Evolutionary conservation across 768 basidiomycete species (phyloP), one percentile per base, ranked within the genome.

Genomic region (Antrodiella citrinella): DNA sequence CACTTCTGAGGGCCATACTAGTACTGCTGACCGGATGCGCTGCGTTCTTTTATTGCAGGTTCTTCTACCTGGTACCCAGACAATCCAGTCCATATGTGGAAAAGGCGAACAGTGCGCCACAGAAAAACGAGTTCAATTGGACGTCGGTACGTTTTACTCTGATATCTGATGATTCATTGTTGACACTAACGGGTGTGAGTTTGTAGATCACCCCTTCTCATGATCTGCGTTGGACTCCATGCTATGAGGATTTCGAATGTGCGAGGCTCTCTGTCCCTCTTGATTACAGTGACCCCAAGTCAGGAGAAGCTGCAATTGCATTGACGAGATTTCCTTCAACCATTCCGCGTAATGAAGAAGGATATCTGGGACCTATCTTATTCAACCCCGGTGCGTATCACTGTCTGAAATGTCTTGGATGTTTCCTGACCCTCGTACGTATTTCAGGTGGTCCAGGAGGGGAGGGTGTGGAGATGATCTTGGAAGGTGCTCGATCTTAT

Each of bases 301-400:
- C 45, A 13, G 52, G 35, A 4, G 43, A 53, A 19, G 60, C 62
- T 12, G 56, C 55, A 10, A 53, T 68, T 19, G 65, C 67, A 0
- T 12, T 67, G 19, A 51, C 64, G 13, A 53, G 59, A 40, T 47
- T 61, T 25, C 59, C 61, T 2, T 49, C 67, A 1, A 55, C 47
- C 9, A 40, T 47, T 13, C 2, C 54, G 1, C 21, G 47, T 2
- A 46, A 43, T 2, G 22, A 53, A 30, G 48, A 53, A 4, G 45
- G 54, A 18, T 66, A 65, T 43, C 54, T 52, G 3, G 67, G 66
- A 0, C 66, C 66, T 0, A 57, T 68, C n/a, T 54, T 67, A 4
- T 65, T 63, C 57, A 68, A 66, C 50, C 67, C 53, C n/a, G 53
- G 53, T 51, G 21, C 5, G 35, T 12, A 10, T 18, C 21, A 35